Evolutionary conservation across 2,329 filamentous ascomycete genomes (phyloP).

Genomic region (Trematosphaeria pertusa): DNA sequence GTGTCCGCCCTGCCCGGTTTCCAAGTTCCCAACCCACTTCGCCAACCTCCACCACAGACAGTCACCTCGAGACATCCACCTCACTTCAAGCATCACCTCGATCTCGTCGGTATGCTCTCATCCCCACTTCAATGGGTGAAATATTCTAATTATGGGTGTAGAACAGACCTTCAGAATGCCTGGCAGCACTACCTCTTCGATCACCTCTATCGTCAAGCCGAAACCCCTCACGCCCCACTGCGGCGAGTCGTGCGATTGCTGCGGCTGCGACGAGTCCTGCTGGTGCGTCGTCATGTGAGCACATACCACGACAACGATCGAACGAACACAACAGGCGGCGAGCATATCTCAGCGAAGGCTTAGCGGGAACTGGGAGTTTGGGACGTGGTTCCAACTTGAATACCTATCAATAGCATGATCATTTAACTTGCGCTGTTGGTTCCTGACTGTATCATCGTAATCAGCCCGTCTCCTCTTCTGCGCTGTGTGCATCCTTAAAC

Average conservation of each 20-base stretch:
- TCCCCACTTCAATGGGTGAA: not conserved
- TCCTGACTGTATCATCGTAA: not conserved
- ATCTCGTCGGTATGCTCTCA: not conserved
- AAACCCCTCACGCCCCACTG: constrained; percentile 40
- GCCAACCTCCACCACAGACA: not conserved
- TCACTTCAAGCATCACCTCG: not conserved
- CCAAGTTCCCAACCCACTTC: not conserved
- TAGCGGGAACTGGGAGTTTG: not conserved
- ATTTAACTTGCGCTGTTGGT: not conserved
- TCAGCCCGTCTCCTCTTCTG: no score
- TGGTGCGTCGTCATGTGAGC: constrained; percentile 44
- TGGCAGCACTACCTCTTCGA: constrained; percentile 40
- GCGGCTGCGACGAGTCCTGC: constrained; percentile 48
- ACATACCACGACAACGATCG: constrained; percentile 7
- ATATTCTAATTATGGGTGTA: not conserved
- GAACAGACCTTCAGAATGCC: constrained; percentile 33
- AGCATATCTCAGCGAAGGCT: not conserved
- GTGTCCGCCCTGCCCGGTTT: not conserved
- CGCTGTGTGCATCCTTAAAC: no score
- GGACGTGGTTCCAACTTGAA: not conserved
- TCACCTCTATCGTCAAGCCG: constrained; percentile 48
- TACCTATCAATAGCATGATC: not conserved
- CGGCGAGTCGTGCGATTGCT: constrained; percentile 48
- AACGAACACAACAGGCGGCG: not conserved
- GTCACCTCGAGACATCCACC: not conserved